Conservation (phyloP, 352 stramenopile species). For the Pythium phragmiticola region DNA sequence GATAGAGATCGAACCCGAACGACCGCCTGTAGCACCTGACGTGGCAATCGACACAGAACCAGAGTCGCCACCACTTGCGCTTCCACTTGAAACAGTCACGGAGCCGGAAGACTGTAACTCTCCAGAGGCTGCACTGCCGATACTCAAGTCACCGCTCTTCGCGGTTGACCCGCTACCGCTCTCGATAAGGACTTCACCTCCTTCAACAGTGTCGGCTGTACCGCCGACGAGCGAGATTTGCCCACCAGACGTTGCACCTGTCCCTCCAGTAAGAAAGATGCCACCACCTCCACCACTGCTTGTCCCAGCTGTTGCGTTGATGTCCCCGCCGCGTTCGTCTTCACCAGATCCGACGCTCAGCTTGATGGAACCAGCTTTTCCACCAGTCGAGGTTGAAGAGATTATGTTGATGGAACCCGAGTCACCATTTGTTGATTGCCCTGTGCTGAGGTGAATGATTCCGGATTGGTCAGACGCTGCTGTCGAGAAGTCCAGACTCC, state of each 20-base stretch:
- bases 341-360: conserved; percentile 19
- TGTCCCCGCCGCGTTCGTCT: conserved; percentile 7
- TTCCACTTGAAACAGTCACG: too few species aligned
- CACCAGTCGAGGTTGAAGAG: conserved; percentile 10
- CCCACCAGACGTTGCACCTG: neutral
- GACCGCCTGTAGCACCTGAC: too few species aligned
- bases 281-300: neutral
- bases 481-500: neutral
- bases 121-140: too few species aligned
- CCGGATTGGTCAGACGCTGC: neutral
- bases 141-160: too few species aligned
- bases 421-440: neutral
- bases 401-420: neutral
- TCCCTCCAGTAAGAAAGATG: neutral
- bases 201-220: too few species aligned
- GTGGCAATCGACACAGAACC: too few species aligned
- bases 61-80: too few species aligned
- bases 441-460: neutral
- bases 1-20: too few species aligned
- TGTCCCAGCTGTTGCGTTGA: conserved; percentile 6
- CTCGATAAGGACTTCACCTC: too few species aligned
- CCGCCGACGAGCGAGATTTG: too few species aligned
- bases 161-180: too few species aligned
- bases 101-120: too few species aligned
- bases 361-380: conserved; percentile 14